Base-by-base conservation (phyloP, 352 stramenopile genomes). In the Phytopythium vexans region DNA sequence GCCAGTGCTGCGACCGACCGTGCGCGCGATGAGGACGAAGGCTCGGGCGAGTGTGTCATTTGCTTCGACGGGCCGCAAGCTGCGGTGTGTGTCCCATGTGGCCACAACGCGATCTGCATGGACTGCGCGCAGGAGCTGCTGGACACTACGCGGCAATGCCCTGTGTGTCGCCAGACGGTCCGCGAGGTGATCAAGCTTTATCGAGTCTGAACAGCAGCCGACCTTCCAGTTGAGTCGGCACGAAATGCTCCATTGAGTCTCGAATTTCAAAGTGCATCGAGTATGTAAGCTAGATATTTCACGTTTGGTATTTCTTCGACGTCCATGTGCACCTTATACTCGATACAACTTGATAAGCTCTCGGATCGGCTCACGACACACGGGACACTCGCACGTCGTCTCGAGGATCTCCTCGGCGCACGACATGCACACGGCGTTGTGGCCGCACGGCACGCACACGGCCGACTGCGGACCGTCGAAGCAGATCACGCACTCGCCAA, bases 61-160 rank as follows among this genome's bases (percentile, higher is more conserved):
- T 94, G 86, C 64, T 92, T 94, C 60, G 86, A 95, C 52, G 80
- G 69, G 0, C 74, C 78, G 15, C 77, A 93, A 57, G 57, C 70
- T 12, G 85, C 79, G 0, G 83, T 94, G 5, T 93, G 83, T 38
- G 82, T 95, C 15, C 86, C 86, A 0, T 95, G 86, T 21, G 86
- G 86, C 40, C 86, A 95, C 69, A 89, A 93, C 42, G 86, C 86
- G n/a, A 78, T 93, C 45, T 95, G 86, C 52, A 89, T 88, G 77
- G 58, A 75, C 56, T 95, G 86, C 49, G 85, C 85, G 0, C 59
- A 76, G 12, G 73, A 89, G 43, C 62, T 95, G 33, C 46, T 92
- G 40, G 64, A 76, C 37, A 84, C 77, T 3, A 85, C 75, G 14
- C 68, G 68, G 7, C 51, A 80, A 14, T 95, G 86, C 27, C 82